Evolutionary conservation across 495 filamentous ascomycete genomes (phyloP).

Genomic region (Xylaria telfairii): DNA sequence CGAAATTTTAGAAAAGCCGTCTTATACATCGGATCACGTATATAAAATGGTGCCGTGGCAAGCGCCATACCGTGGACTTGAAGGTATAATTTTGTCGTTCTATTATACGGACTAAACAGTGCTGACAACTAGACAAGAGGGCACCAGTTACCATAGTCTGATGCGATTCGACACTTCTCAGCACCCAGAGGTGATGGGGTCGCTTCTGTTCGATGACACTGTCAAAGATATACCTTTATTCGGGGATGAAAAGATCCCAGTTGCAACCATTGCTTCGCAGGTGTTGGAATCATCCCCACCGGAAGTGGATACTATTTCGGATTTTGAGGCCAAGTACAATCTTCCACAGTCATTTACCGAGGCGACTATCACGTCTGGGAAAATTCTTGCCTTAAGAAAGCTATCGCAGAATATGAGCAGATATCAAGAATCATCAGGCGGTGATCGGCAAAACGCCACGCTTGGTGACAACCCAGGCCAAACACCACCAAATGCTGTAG

Average conservation of each 20-base stretch:
- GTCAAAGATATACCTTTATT: constrained; percentile 53
- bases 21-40: constrained; percentile 55
- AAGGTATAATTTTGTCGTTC: constrained; percentile 39
- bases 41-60: constrained; percentile 57
- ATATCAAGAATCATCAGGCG: constrained; percentile 18
- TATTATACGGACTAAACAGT: not conserved
- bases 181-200: constrained; percentile 48
- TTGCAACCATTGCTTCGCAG: constrained; percentile 43
- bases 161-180: constrained; percentile 54
- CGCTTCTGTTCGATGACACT: constrained; percentile 50
- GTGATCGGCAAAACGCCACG: constrained; percentile 15
- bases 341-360: constrained; percentile 38
- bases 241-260: constrained; percentile 44
- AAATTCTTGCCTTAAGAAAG: constrained; percentile 45
- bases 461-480: constrained; percentile 13
- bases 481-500: constrained; percentile 17
- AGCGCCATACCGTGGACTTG: constrained; percentile 50
- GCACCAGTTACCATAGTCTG: constrained; percentile 48
- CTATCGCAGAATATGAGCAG: constrained; percentile 33
- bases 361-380: constrained; percentile 46
- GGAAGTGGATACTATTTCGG: constrained; percentile 35
- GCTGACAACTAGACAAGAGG: constrained; percentile 42
- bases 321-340: constrained; percentile 32
- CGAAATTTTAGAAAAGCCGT: constrained; percentile 68
- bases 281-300: constrained; percentile 34